phyloP scores from a whole-genome alignment of 495 filamentous ascomycete genomes.

The Penicillium paradoxum region DNA sequence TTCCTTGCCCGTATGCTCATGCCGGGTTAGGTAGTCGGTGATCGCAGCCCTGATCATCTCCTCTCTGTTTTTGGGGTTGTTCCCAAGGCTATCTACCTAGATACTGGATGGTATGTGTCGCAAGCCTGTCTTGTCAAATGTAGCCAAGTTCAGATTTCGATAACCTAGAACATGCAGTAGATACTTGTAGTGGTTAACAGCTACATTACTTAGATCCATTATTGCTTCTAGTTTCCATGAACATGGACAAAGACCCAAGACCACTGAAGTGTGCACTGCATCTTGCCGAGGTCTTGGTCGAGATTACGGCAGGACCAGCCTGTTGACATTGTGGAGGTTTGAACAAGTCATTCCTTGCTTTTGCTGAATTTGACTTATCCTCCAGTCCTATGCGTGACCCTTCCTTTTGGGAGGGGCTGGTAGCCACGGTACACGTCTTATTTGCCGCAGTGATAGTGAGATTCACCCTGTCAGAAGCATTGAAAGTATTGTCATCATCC shows the following conservation, averaged over 20 bases:
- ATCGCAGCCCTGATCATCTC: conserved; percentile 35
- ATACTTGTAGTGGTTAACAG: too few relatives aligned
- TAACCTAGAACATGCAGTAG: too few relatives aligned
- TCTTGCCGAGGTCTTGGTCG: neutral
- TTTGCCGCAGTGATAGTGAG: neutral
- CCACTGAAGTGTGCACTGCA: neutral
- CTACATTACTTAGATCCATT: neutral
- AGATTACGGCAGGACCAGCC: neutral
- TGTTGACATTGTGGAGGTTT: too few relatives aligned
- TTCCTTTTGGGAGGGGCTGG: neutral
- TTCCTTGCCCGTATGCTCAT: conserved; percentile 6
- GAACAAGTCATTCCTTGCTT: neutral
- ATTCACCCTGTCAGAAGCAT: neutral
- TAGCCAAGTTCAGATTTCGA: too few relatives aligned
- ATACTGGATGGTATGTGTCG: too few relatives aligned
- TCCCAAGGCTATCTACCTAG: conserved; percentile 20
- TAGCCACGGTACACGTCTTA: neutral
- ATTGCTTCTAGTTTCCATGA: conserved; percentile 28
- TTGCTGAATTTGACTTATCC: neutral
- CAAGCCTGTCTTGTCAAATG: too few relatives aligned
- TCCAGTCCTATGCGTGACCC: neutral
- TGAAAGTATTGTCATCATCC: neutral
- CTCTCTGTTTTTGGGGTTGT: conserved; percentile 27
- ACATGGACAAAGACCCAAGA: conserved; percentile 23
- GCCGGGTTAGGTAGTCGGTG: conserved; percentile 24